Evolutionary conservation across 1,139 yeast species (phyloP).

Genomic region (Williopsis jadinii): DNA sequence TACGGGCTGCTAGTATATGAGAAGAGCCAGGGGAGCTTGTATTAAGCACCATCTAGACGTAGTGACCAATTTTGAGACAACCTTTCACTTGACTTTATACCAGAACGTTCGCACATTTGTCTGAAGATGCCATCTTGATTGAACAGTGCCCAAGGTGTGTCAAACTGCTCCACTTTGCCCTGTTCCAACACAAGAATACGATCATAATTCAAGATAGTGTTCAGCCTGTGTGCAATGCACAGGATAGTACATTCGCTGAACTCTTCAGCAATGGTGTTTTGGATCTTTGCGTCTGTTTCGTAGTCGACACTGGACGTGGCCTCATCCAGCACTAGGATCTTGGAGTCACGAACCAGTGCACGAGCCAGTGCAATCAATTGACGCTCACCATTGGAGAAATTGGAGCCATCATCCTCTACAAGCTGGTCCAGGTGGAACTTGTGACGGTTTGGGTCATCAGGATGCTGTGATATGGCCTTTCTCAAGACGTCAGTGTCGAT

Average conservation of each 20-base stretch:
- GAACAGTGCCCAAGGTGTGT: constrained; percentile 41
- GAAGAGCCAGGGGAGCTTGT: no score
- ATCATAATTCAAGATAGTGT: constrained; percentile 61
- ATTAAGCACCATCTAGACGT: no score
- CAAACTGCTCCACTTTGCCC: constrained; percentile 57
- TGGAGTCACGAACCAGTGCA: constrained; percentile 65
- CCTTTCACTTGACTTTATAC: constrained; percentile 28
- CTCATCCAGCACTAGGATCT: constrained; percentile 67
- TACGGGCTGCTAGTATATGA: no score
- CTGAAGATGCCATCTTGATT: constrained; percentile 35
- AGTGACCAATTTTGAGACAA: no score
- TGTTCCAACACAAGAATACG: constrained; percentile 57
- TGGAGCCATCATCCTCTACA: constrained; percentile 69
- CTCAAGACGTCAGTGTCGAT: constrained; percentile 4
- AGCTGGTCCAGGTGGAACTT: constrained; percentile 61
- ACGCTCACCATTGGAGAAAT: constrained; percentile 73
- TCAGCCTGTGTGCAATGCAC: constrained; percentile 75
- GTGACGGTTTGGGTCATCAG: constrained; percentile 28
- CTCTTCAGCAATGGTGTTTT: constrained; percentile 52
- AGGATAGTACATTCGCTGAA: constrained; percentile 61
- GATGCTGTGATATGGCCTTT: constrained; percentile 12
- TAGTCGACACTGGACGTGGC: constrained; percentile 82
- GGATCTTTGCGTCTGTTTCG: constrained; percentile 68
- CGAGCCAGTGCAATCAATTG: constrained; percentile 72
- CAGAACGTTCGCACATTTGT: constrained; percentile 47